These are phyloP conservation scores for Zhuliangozyma blackwelliae DNA, from an alignment of 1,139 yeast species.

Conservation along the genomic window DNA sequence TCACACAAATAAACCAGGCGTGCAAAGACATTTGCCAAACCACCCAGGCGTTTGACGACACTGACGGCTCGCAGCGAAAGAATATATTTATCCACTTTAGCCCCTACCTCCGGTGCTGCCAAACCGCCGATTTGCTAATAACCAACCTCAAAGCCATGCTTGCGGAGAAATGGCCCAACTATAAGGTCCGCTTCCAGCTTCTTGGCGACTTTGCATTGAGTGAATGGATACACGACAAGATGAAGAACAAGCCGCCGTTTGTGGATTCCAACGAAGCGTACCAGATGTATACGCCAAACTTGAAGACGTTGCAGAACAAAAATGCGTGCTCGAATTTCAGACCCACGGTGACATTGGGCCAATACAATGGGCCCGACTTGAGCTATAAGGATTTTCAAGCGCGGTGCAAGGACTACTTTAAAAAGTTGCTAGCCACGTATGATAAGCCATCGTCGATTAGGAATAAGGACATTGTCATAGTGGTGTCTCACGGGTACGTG, in stretches of 20 bases:
- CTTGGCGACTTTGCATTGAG: constrained; percentile 46
- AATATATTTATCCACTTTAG: constrained; percentile 41
- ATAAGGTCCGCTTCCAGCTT: constrained; percentile 36
- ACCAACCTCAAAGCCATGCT: constrained; percentile 25
- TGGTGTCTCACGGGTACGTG: constrained; percentile 43
- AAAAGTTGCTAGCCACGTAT: constrained; percentile 42
- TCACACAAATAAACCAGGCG: constrained; percentile 25
- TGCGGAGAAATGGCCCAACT: constrained; percentile 23
- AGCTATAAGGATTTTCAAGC: constrained; percentile 40
- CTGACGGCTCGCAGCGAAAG: constrained; percentile 20
- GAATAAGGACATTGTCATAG: constrained; percentile 36
- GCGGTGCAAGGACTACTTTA: constrained; percentile 39
- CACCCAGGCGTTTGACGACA: constrained; percentile 24
- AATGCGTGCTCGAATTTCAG: constrained; percentile 39
- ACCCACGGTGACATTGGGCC: constrained; percentile 45
- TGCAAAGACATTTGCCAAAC: constrained; percentile 26
- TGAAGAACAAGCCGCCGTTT: constrained; percentile 43
- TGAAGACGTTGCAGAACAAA: constrained; percentile 33
- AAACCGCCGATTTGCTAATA: constrained; percentile 40
- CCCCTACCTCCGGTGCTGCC: constrained; percentile 45
- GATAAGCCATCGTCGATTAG: constrained; percentile 34
- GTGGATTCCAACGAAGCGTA: constrained; percentile 45
- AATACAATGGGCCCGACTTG: constrained; percentile 43
- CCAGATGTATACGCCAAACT: constrained; percentile 45
- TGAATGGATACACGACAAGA: constrained; percentile 47